Percentiles rank a stretch among this genome's conserved stretches.
Evolutionary conservation across 176 grass and related monocot species (phyloP).

Genomic region (Ampelocalamus luodianensis): DNA sequence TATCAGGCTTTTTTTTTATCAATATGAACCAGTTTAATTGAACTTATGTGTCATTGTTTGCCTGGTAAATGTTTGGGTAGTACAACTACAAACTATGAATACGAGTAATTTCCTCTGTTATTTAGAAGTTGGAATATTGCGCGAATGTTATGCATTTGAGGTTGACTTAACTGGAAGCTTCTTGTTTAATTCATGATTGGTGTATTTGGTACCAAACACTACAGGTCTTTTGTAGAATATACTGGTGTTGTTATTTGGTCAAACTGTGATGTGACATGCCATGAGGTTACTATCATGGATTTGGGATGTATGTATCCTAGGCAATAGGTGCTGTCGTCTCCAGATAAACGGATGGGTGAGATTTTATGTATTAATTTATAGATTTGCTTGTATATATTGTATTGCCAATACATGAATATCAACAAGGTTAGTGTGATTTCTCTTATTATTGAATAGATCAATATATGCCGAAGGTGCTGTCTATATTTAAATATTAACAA

Average conservation of each 20-base stretch:
- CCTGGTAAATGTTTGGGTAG: background rate
- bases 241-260: background rate
- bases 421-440: background rate
- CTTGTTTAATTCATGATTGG: slow-evolving; percentile 18
- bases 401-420: slow-evolving; percentile 22
- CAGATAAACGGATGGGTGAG: background rate
- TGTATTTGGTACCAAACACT: background rate
- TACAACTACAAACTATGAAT: background rate
- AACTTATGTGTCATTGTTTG: background rate
- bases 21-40: background rate
- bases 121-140: background rate
- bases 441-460: background rate
- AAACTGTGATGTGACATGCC: background rate
- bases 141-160: background rate
- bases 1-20: background rate
- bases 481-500: slow-evolving; percentile 7
- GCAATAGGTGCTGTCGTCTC: background rate
- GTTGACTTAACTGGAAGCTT: background rate
- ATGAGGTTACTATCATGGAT: slow-evolving; percentile 22
- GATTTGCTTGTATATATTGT: background rate
- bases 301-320: background rate
- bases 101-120: background rate
- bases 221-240: background rate
- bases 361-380: slow-evolving; percentile 5
- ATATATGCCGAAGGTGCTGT: background rate